Evolutionary conservation across 148 eudicot species (phyloP), one percentile per base, ranked within the genome.

Genomic region (Dianthus caryophyllus): DNA sequence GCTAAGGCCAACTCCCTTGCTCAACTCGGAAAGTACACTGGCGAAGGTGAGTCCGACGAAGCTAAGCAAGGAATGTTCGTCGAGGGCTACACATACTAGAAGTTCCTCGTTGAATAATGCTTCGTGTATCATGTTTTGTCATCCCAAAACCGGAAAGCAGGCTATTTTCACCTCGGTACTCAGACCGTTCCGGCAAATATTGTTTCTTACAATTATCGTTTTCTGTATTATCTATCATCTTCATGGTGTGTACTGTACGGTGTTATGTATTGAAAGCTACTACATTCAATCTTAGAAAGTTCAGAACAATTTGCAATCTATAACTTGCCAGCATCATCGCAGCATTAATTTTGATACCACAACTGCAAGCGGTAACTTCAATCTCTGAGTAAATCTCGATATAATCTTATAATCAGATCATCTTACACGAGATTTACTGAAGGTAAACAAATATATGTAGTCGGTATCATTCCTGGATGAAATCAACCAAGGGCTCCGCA

Each of bases 41-140:
- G 90, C 41, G 85, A 88, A 51, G 93, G 90, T 0, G 96, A 93
- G 81, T 73, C 73, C 20, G 96, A 89, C 47, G 96, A 87, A 14
- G 94, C 98, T 39, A 89, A 83, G 83, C 82, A 84, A 76, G 98
- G 96, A 70, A 93, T 93, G 96, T 93, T 93, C 47, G 95, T 89
- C 69, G 83, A 87, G 88, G 98, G 96, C 64, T 93, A 89, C 76
- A 87, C 91, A 54, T 93, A 93, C 76, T 93, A 74, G n/a, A n/a
- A 87, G 71, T 17, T 18, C 17, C 25, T 30, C 41, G 5, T 58
- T 21, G 49, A 22, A n/a, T 44, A 36, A 69, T 53, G 61, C 43
- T 69, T 20, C 46, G 54, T 57, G 27, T 21, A 55, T 43, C 13
- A 48, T 65, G 41, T 58, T 48, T 48, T 31, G 48, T 57, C 51